Percentiles rank a stretch among this genome's conserved stretches.
phyloP scores from a whole-genome alignment of 164 flowering plant species.

The Euptelea pleiosperma region DNA sequence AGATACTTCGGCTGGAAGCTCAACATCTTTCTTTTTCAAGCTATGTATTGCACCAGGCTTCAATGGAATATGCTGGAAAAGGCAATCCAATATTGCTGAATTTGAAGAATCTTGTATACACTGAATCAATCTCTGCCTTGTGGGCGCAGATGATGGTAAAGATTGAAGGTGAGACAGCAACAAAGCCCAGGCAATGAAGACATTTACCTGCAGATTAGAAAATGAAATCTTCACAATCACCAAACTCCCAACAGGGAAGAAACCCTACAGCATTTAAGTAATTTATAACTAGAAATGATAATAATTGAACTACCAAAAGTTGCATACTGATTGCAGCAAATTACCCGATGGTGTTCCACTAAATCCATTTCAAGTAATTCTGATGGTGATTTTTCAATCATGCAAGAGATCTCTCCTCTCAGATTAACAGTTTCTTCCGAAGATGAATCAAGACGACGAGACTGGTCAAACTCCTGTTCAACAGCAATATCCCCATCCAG shows the following conservation, averaged over 20 bases:
- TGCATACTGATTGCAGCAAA: conserved; percentile 4
- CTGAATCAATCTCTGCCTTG: conserved; percentile 71
- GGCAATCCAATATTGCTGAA: conserved; percentile 61
- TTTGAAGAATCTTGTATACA: conserved; percentile 61
- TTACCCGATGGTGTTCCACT: conserved; percentile 54
- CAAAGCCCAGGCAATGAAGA: conserved; percentile 79
- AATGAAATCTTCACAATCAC: conserved; percentile 1
- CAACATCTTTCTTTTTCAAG: conserved; percentile 64
- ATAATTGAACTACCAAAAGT: neutral
- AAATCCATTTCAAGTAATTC: conserved; percentile 61
- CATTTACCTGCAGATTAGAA: conserved; percentile 50
- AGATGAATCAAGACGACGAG: conserved; percentile 30
- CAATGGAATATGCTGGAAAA: conserved; percentile 85
- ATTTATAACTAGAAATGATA: neutral
- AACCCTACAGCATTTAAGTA: neutral
- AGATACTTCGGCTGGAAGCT: conserved; percentile 47
- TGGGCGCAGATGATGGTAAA: conserved; percentile 57
- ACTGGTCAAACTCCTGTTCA: conserved; percentile 25
- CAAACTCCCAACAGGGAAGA: neutral
- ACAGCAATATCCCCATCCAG: conserved; percentile 17
- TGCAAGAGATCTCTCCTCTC: conserved; percentile 65
- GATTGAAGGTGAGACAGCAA: conserved; percentile 71
- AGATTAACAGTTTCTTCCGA: conserved; percentile 42
- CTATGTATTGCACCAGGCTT: conserved; percentile 35
- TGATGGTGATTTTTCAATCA: conserved; percentile 53